phyloP scores from a whole-genome alignment of 805 yeast species.

The Kuraishia hungarica region DNA sequence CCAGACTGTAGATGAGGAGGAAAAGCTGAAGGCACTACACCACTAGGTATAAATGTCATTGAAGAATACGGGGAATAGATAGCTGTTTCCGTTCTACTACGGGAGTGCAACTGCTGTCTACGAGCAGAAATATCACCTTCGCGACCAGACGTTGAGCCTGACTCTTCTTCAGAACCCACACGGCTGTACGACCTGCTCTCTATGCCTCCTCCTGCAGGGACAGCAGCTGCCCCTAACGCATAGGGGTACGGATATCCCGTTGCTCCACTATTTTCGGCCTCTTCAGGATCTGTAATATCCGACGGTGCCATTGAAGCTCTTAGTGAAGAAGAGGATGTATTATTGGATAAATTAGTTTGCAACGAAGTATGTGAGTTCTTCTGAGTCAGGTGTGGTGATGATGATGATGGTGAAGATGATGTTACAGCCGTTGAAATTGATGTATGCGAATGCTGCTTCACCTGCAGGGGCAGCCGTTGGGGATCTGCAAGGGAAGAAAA shows the following conservation, averaged over 20 bases:
- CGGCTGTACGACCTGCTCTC: neutral
- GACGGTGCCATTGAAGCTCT: neutral
- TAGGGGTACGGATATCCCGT: neutral
- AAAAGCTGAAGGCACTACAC: too few relatives aligned
- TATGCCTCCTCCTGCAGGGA: neutral
- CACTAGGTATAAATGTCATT: neutral
- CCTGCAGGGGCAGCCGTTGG: neutral
- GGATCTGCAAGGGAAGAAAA: neutral
- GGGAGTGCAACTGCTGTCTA: neutral
- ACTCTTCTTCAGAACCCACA: neutral
- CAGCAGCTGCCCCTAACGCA: neutral
- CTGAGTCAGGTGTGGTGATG: too few relatives aligned
- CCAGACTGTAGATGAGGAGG: too few relatives aligned
- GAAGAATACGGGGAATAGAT: neutral
- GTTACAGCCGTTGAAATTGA: too few relatives aligned
- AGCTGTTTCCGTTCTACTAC: neutral
- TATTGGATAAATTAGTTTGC: too few relatives aligned
- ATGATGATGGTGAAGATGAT: too few relatives aligned
- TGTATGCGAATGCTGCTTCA: too few relatives aligned
- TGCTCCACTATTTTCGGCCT: neutral
- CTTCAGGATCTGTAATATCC: neutral
- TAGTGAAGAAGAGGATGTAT: too few relatives aligned
- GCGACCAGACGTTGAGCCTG: neutral
- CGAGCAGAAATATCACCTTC: neutral
- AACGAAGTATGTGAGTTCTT: too few relatives aligned